Conservation (phyloP, 73 alveolate species). For the Durusdinium trenchii region DNA sequence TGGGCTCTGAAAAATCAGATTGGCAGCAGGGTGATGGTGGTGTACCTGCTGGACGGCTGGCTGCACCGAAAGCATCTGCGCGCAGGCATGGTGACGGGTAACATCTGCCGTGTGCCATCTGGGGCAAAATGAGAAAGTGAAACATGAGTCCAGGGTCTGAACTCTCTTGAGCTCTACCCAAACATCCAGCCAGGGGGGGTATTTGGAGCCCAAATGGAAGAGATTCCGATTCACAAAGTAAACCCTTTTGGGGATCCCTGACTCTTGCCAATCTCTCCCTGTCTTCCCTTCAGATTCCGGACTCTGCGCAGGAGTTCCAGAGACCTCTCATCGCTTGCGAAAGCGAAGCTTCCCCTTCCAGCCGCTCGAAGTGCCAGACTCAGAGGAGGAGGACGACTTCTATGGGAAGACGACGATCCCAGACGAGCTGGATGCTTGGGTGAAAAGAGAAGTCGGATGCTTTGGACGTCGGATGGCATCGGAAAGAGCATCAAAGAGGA, state of each 20-base stretch:
- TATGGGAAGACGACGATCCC: background rate
- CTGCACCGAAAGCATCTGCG: background rate
- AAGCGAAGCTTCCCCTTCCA: constrained; percentile 2
- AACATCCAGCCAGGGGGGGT: no score
- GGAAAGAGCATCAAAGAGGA: no score
- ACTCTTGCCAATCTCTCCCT: no score
- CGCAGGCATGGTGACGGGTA: background rate
- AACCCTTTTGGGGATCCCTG: no score
- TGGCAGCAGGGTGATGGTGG: background rate
- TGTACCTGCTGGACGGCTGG: background rate
- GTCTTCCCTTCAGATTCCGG: no score
- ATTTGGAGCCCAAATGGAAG: no score
- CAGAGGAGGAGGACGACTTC: constrained; percentile 32
- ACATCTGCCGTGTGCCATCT: background rate
- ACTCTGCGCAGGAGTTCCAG: no score
- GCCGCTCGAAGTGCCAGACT: constrained; percentile 5
- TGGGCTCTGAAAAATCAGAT: constrained; percentile 38
- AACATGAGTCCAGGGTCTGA: no score
- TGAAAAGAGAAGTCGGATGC: background rate
- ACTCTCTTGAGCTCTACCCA: no score
- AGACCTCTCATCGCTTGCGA: constrained; percentile 1
- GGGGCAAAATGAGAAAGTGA: no score
- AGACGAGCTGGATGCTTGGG: constrained; percentile 45
- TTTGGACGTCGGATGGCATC: no score
- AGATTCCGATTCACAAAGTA: no score